Percentiles rank a stretch among this genome's conserved stretches.
These are phyloP conservation scores for Polymyxa betae DNA, from an alignment of 208 protist genomes.

Conservation along the genomic window DNA sequence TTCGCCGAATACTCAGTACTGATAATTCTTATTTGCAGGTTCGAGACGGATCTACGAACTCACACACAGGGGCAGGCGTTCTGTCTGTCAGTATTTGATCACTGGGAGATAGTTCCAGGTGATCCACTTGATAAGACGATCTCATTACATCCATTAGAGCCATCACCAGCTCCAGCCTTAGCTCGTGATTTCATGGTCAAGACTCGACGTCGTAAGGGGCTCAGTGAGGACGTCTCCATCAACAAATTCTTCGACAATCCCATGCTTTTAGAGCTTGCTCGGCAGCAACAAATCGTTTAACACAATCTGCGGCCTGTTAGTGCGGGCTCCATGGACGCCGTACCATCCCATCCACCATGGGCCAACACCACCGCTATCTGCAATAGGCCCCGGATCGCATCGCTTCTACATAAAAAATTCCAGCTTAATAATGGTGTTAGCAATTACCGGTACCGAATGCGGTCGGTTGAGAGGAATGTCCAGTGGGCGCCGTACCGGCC, in stretches of 20 bases:
- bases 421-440: too few species aligned
- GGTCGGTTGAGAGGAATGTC: too few species aligned
- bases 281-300: slow-evolving; percentile 62
- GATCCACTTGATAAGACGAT: slow-evolving; percentile 96
- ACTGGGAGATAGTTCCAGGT: slow-evolving; percentile 94
- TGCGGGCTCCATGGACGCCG: too few species aligned
- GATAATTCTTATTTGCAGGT: too few species aligned
- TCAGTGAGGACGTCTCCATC: slow-evolving; percentile 83
- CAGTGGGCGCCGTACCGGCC: too few species aligned
- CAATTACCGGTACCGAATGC: too few species aligned
- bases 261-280: slow-evolving; percentile 74
- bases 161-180: slow-evolving; percentile 84
- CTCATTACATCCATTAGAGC: slow-evolving; percentile 90
- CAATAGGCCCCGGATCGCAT: too few species aligned
- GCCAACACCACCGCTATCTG: too few species aligned
- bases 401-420: too few species aligned
- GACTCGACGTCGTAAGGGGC: slow-evolving; percentile 75
- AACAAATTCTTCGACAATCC: slow-evolving; percentile 86
- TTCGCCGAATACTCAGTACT: too few species aligned
- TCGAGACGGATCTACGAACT: slow-evolving; percentile 96
- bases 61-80: slow-evolving; percentile 85
- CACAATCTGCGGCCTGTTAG: too few species aligned
- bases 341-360: too few species aligned
- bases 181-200: slow-evolving; percentile 99
- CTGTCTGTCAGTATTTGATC: slow-evolving; percentile 87